phyloP scores from a whole-genome alignment of 768 basidiomycete species.

The Mycena kentingensis region DNA sequence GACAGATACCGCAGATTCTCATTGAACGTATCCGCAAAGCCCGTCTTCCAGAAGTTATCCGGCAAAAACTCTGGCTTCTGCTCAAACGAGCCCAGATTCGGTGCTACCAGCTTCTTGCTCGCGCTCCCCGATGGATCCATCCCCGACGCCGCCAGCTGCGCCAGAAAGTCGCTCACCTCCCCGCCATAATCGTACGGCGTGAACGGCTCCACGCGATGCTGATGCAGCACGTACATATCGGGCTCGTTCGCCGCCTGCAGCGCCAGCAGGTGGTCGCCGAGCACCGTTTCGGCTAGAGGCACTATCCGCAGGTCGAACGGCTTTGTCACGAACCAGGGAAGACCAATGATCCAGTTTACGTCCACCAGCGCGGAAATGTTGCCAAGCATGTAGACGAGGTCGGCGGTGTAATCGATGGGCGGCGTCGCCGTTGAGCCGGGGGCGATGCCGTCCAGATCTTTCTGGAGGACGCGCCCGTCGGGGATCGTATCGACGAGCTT shows the following conservation, averaged over 20 bases:
- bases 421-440: conserved; percentile 64
- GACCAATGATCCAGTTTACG: conserved; percentile 68
- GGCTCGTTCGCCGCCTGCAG: conserved; percentile 79
- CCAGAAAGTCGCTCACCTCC: conserved; percentile 46
- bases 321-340: neutral
- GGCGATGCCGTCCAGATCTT: conserved; percentile 33
- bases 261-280: conserved; percentile 67
- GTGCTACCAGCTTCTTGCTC: conserved; percentile 57
- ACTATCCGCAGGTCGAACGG: conserved; percentile 45
- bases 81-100: conserved; percentile 57
- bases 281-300: conserved; percentile 57
- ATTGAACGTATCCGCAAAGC: conserved; percentile 32
- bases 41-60: conserved; percentile 35
- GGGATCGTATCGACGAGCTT: too few species aligned
- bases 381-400: conserved; percentile 65
- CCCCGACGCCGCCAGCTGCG: conserved; percentile 35
- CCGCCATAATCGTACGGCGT: conserved; percentile 44
- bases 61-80: conserved; percentile 54
- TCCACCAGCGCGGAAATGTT: conserved; percentile 61
- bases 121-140: conserved; percentile 37
- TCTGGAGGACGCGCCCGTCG: conserved; percentile 44
- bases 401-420: conserved; percentile 61
- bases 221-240: conserved; percentile 60
- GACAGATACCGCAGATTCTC: conserved; percentile 38
- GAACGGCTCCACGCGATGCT: conserved; percentile 21